These are phyloP conservation scores for Fusarium albidum DNA, from an alignment of 2,329 filamentous ascomycete genomes.

Conservation along the genomic window DNA sequence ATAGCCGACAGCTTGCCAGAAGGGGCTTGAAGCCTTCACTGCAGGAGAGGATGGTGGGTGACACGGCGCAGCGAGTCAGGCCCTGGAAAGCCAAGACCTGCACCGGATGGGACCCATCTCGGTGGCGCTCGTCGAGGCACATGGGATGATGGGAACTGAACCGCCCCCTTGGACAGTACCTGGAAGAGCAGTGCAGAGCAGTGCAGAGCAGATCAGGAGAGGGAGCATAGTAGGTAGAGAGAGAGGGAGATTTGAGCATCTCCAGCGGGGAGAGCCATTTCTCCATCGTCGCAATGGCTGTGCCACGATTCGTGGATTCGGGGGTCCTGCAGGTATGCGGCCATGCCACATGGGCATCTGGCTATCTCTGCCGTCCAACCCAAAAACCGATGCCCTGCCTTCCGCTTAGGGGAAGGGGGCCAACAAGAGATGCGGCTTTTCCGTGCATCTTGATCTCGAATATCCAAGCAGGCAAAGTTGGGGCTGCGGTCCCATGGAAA, in stretches of 20 bases:
- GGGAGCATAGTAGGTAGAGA: neutral
- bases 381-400: neutral
- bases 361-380: neutral
- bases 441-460: constrained; percentile 10
- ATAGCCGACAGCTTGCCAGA: neutral
- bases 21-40: neutral
- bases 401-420: neutral
- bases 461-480: too few species aligned
- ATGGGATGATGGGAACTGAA: neutral
- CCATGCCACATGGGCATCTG: constrained; percentile 28
- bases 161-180: neutral
- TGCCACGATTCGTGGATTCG: constrained; percentile 22
- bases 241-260: too few species aligned
- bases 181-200: too few species aligned
- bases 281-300: neutral
- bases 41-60: neutral
- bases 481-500: too few species aligned
- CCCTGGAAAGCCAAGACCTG: neutral
- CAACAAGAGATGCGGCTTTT: neutral
- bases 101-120: constrained; percentile 3
- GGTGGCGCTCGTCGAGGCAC: constrained; percentile 2
- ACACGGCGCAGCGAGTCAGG: constrained; percentile 2
- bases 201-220: too few species aligned
- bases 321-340: constrained; percentile 14
- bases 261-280: too few species aligned